Percentiles rank a stretch among this genome's conserved stretches.
Conservation (phyloP, 2,329 filamentous ascomycete species). For the Fusarium stilboides region DNA sequence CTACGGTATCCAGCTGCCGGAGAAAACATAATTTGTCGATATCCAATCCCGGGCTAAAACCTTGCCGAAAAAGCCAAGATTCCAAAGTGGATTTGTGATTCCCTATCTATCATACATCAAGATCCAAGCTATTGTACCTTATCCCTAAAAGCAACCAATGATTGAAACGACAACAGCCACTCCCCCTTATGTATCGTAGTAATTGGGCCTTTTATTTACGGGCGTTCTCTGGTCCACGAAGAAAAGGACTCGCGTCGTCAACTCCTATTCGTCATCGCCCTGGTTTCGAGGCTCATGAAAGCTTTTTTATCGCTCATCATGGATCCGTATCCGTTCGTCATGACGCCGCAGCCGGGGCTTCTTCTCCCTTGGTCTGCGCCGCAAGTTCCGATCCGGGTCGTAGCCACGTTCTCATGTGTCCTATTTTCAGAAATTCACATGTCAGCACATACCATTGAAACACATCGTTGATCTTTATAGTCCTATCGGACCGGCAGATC, state of each 20-base stretch:
- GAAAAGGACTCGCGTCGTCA: slow-evolving; percentile 23
- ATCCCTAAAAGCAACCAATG: slow-evolving; percentile 35
- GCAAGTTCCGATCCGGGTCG: slow-evolving; percentile 64
- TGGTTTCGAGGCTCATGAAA: slow-evolving; percentile 25
- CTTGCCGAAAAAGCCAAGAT: slow-evolving; percentile 20
- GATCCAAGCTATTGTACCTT: slow-evolving; percentile 12
- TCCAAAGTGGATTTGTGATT: slow-evolving; percentile 33
- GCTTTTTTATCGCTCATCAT: slow-evolving; percentile 29
- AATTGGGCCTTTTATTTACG: slow-evolving; percentile 24
- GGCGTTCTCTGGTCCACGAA: slow-evolving; percentile 9
- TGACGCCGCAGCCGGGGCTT: slow-evolving; percentile 39
- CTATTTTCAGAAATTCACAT: slow-evolving; percentile 59
- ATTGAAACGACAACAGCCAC: slow-evolving; percentile 37
- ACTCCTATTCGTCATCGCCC: slow-evolving; percentile 33
- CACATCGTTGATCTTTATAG: slow-evolving; percentile 11
- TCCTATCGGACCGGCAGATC: slow-evolving; percentile 23
- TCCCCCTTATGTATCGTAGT: slow-evolving; percentile 19
- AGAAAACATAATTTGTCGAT: slow-evolving; percentile 10
- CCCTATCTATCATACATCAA: slow-evolving; percentile 27
- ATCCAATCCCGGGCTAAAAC: slow-evolving; percentile 24
- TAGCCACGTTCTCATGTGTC: slow-evolving; percentile 82
- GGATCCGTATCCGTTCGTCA: slow-evolving; percentile 22
- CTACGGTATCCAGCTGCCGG: slow-evolving; percentile 15
- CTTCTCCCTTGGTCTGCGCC: slow-evolving; percentile 45
- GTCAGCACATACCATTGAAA: slow-evolving; percentile 35